Base-by-base conservation (phyloP, 2,329 filamentous ascomycete species). In the Fusarium heterosporum region DNA sequence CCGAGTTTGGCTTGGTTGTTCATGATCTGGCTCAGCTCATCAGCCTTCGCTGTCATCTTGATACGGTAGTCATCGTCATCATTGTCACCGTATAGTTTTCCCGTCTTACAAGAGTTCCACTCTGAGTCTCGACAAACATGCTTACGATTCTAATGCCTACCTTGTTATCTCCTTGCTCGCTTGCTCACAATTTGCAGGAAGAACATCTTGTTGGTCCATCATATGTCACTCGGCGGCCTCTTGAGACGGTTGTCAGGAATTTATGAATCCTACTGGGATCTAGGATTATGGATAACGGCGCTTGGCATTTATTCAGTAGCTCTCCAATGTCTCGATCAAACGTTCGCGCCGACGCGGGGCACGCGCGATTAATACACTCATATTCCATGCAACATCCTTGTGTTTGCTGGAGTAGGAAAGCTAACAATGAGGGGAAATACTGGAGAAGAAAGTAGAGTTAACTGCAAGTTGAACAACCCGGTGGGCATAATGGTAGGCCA, bases 301-400 rank as follows among this genome's bases (percentile, higher is more conserved):
- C 50, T 64, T 62, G 51, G 55, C 61, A 49, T 54, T 30, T 28
- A 52, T 22, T 4, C 22, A 22, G 22, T 22, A 22, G 26, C 25
- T 26, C 26, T 34, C 57, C 51, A 40, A 51, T 43, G 47, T 43
- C 64, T 67, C 34, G 64, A 67, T 65, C 59, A 61, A 61, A 66
- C 40, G 51, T 66, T 56, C 36, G 56, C 55, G 40, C 38, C 30
- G 60, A 40, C 64, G 59, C 64, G 64, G 64, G 64, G 54, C 46
- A 28, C 39, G 45, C 59, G 62, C 43, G 47, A 66, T 66, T 66
- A 68, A 69, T 32, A 57, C 26, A n/a, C n/a, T n/a, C 29, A 40
- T 62, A 22, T 68, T 68, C 64, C 64, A 55, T 61, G 60, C 53
- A 68, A 41, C 19, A 69, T 68, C 65, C 65, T 57, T 68, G 64